Evolutionary conservation across 768 basidiomycete species (phyloP), one percentile per base, ranked within the genome.

Genomic region (Pleurotus sapidus): DNA sequence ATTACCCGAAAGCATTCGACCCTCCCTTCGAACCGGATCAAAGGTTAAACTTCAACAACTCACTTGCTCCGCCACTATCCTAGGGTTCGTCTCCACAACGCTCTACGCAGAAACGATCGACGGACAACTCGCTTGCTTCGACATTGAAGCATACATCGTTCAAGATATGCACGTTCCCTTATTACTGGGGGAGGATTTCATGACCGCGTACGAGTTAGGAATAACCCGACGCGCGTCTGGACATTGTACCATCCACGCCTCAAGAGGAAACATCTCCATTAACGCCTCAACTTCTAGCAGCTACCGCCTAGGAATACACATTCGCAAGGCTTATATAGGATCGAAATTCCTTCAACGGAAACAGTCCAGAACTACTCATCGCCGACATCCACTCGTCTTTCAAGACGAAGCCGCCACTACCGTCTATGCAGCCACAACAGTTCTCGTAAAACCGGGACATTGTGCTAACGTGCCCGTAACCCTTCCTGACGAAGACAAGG

Each of bases 181-280:
- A 0, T 58, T 70, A 1, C 60, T 70, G 1, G 69, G 69, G 2
- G 69, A 70, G 43, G 69, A 70, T 43, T 71, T 67, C 60, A 65
- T 67, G 11, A 8, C 43, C 0, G 38, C 46, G 1, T 68, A 70
- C 54, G 67, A 65, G 25, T 15, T 70, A 2, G 56, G 51, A 1
- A 57, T 68, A 3, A 30, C 23, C 0, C 55, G 66, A 0, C 47
- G 34, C 1, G 20, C 60, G 5, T 55, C 53, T 2, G 61, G 59
- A 0, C 47, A 50, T 11, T 49, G 57, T 25, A 20, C 30, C 5
- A 20, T 68, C 9, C 3, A 30, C 4, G 4, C 9, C 0, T 17
- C 59, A 1, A 58, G 60, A 3, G 30, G 39, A 1, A 40, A 54
- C 0, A 14, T n/a, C 0, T 7, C 17, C 8, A 58, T 62, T 4